Base-by-base conservation (phyloP, 345 rosid species). In the Brassica carinata region DNA sequence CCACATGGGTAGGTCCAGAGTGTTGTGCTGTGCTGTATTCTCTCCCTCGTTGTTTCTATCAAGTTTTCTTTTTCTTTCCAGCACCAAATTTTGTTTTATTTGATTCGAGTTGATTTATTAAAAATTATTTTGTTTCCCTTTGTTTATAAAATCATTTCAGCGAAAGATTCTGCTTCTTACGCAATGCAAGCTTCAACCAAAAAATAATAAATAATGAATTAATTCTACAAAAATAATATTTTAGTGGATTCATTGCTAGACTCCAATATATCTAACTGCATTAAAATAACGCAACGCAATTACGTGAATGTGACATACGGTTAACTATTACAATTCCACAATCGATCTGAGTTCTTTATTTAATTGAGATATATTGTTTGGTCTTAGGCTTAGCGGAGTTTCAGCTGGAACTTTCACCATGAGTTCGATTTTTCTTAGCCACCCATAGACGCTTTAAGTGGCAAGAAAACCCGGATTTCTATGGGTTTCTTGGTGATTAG, bases 201-300 rank as follows among this genome's bases (percentile, higher is more conserved):
- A 57, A 69, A 1, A 1, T 14, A 13, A 30, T 14, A 69, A 53
- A 71, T 33, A 31, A 18, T 64, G 66, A 15, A 34, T 64, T 55
- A 15, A 34, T 64, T 55, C 2, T 64, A 36, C 61, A 67, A 27
- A 67, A 67, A 58, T 29, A 38, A 31, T 64, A 30, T 10, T 62
- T n/a, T 74, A 74, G 83, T 80, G 79, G 78, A 68, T 31, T 74
- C 83, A 23, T 61, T 62, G 75, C 2, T 61, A 48, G 78, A 63
- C 70, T 79, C 78, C 83, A 68, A 8, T 8, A 64, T 64, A 64
- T 33, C 0, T 7, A 7, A 64, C 45, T n/a, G 26, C 45, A 64
- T 33, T 19, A 5, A 64, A 29, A 23, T 23, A 64, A 30, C 18
- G 26, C 70, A 76, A 71, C 81, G 71, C 57, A n/a, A 10, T 33